Evolutionary conservation across 345 rosid species (phyloP).

Genomic region (Euphorbia tirucalli): DNA sequence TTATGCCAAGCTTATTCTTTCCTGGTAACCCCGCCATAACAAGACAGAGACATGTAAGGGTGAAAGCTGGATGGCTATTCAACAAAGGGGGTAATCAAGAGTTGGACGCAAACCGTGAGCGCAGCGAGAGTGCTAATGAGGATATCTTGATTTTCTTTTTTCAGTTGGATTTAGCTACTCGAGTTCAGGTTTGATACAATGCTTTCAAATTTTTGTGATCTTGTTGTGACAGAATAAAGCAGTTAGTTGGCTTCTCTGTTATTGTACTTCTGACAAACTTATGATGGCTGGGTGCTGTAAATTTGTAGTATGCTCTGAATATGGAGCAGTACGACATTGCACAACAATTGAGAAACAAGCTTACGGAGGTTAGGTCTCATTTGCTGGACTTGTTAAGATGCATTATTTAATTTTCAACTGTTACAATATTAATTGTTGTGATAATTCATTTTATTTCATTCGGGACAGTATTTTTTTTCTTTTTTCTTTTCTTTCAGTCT

Average conservation of each 20-base stretch:
- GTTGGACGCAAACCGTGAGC: constrained; percentile 58
- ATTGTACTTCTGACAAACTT: constrained; percentile 15
- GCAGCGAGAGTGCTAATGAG: constrained; percentile 87
- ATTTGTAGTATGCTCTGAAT: constrained; percentile 76
- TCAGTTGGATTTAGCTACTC: constrained; percentile 81
- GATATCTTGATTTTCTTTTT: constrained; percentile 88
- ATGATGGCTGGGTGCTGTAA: constrained; percentile 14
- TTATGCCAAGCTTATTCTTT: constrained; percentile 29
- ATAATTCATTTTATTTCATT: neutral
- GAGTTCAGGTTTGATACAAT: constrained; percentile 64
- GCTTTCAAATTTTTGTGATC: neutral
- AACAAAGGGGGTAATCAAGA: constrained; percentile 52
- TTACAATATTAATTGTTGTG: neutral
- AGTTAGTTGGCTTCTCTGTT: neutral
- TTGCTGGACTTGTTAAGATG: constrained; percentile 5
- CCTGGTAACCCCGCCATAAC: constrained; percentile 24
- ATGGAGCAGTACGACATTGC: constrained; percentile 87
- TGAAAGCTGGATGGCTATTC: constrained; percentile 85
- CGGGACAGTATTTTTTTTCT: neutral
- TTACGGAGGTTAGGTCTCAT: constrained; percentile 60
- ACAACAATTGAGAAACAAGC: constrained; percentile 76
- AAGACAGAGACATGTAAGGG: constrained; percentile 44
- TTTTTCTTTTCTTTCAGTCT: neutral
- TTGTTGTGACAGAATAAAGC: neutral
- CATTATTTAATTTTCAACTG: neutral